A percentile compares a stretch with the other conserved stretches of the same genome.
These are phyloP conservation scores for Gossypium longicalyx DNA, from an alignment of 345 rosid genomes.

Conservation along the genomic window DNA sequence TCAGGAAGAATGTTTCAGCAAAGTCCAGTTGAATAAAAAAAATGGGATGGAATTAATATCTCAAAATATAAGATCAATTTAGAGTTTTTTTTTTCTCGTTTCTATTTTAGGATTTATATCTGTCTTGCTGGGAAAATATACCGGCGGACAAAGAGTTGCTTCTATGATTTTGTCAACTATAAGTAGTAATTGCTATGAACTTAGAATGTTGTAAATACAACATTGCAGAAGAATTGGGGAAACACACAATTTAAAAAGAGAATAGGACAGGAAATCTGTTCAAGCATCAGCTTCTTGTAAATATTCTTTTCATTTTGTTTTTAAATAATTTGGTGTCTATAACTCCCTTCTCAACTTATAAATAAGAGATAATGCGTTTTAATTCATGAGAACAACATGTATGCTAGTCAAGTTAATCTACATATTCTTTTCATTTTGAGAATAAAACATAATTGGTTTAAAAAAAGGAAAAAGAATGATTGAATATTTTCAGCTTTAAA, in stretches of 20 bases:
- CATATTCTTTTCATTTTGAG: no score
- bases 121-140: not conserved
- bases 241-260: not conserved
- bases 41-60: not conserved
- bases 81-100: not conserved
- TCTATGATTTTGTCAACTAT: slow-evolving; percentile 2
- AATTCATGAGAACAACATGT: rapidly evolving
- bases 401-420: no score
- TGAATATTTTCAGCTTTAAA: not conserved
- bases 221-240: slow-evolving; percentile 4
- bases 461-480: not conserved
- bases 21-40: slow-evolving; percentile 32
- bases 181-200: not conserved
- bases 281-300: slow-evolving; percentile 1
- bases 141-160: not conserved
- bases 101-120: not conserved
- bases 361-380: rapidly evolving
- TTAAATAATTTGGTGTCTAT: no score
- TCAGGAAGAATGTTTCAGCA: slow-evolving; percentile 66
- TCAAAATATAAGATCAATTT: not conserved
- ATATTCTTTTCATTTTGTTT: not conserved
- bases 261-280: not conserved
- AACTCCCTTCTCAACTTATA: no score
- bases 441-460: not conserved
- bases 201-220: not conserved